Evolutionary conservation across 208 protist genomes (phyloP).

Genomic region (Plasmodiophora brassicae): DNA sequence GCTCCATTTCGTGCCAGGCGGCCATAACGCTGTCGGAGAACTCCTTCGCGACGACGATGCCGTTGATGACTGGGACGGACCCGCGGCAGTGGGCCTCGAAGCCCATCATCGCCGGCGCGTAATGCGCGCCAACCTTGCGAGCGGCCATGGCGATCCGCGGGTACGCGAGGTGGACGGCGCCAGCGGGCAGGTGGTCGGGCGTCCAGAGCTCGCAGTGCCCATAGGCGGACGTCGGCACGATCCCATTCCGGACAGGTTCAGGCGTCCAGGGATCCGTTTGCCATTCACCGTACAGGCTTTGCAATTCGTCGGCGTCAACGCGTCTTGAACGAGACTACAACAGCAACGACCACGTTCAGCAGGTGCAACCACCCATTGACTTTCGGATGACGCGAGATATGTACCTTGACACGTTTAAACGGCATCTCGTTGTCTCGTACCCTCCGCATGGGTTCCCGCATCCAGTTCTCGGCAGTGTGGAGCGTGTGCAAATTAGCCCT

Average conservation of each 20-base stretch:
- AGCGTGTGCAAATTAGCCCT: neutral
- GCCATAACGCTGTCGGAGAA: neutral
- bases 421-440: neutral
- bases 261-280: slow-evolving; percentile 22
- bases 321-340: neutral
- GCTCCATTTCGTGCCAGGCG: neutral
- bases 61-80: neutral
- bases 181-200: neutral
- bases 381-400: neutral
- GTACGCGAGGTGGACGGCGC: neutral
- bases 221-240: slow-evolving; percentile 27
- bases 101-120: slow-evolving; percentile 22
- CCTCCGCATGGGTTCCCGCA: neutral
- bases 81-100: neutral
- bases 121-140: slow-evolving; percentile 13
- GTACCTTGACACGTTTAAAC: slow-evolving; percentile 20
- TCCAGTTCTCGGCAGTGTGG: slow-evolving; percentile 4
- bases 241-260: neutral
- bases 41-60: neutral
- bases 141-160: neutral
- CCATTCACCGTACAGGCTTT: slow-evolving; percentile 29
- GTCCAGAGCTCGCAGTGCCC: slow-evolving; percentile 30
- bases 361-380: too few relatives aligned
- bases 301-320: slow-evolving; percentile 11
- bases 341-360: too few relatives aligned